A percentile compares a stretch with the other conserved stretches of the same genome.
Conservation (phyloP, 805 yeast genomes). For the Wickerhamiella brachini region DNA sequence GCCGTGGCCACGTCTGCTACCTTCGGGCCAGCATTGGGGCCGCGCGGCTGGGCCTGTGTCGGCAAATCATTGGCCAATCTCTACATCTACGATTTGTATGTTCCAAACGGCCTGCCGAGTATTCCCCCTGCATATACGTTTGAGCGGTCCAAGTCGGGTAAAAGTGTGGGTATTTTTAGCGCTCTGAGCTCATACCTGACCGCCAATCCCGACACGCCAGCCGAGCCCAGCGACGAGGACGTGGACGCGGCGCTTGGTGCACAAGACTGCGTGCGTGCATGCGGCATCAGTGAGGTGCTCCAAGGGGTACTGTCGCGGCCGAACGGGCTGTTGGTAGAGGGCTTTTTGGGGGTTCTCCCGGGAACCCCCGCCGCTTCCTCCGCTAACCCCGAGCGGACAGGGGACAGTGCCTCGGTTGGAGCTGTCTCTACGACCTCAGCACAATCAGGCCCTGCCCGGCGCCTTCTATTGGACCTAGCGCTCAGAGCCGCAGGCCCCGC, state of each 20-base stretch:
- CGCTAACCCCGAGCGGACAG: too few relatives aligned
- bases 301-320: constrained; percentile 27
- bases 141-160: constrained; percentile 44
- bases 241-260: constrained; percentile 76
- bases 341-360: constrained; percentile 23
- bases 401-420: too few relatives aligned
- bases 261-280: constrained; percentile 65
- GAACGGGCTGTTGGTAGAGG: constrained; percentile 21
- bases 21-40: constrained; percentile 16
- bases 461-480: background rate
- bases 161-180: constrained; percentile 68
- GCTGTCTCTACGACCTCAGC: too few relatives aligned
- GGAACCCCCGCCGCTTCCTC: constrained; percentile 7
- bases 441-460: background rate
- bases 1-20: background rate
- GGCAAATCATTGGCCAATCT: constrained; percentile 47
- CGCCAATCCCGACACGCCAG: constrained; percentile 71
- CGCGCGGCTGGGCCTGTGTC: constrained; percentile 45
- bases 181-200: constrained; percentile 86
- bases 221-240: constrained; percentile 89
- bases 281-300: constrained; percentile 45
- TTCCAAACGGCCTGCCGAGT: constrained; percentile 43
- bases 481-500: background rate
- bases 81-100: constrained; percentile 50
- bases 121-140: constrained; percentile 52